These are phyloP conservation scores for Quercus rubra DNA, from an alignment of 306 rosid species.

Conservation along the genomic window DNA sequence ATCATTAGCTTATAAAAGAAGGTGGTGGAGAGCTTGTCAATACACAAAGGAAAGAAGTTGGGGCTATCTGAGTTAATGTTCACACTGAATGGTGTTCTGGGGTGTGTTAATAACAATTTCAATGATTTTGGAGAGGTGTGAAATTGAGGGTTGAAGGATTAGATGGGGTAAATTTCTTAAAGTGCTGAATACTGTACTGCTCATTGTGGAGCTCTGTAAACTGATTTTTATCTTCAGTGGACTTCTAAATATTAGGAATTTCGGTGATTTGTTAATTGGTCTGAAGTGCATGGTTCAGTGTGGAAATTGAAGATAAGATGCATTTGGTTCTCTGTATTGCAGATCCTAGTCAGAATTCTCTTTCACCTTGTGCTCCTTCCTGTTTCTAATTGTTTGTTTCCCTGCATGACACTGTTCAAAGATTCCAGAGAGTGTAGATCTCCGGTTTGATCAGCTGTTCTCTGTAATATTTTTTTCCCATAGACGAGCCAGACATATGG, in stretches of 20 bases:
- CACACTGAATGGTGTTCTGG: constrained; percentile 11
- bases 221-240: constrained; percentile 17
- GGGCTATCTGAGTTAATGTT: neutral
- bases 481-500: constrained; percentile 20
- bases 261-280: constrained; percentile 4
- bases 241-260: constrained; percentile 13
- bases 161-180: neutral
- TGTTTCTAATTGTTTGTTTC: constrained; percentile 28
- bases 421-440: constrained; percentile 4
- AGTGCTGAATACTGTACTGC: constrained; percentile 9
- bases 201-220: neutral
- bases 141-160: neutral
- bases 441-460: constrained; percentile 27
- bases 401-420: constrained; percentile 21
- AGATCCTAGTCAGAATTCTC: constrained; percentile 22
- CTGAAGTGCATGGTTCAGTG: constrained; percentile 22
- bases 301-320: constrained; percentile 25
- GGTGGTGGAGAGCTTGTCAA: constrained; percentile 9
- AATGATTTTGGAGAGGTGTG: constrained; percentile 2
- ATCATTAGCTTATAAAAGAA: constrained; percentile 15
- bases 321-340: constrained; percentile 29
- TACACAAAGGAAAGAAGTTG: constrained; percentile 4
- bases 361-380: constrained; percentile 28
- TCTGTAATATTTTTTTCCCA: neutral
- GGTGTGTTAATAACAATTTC: neutral